Evolutionary conservation across 2,329 filamentous ascomycete genomes (phyloP), one percentile per base, ranked within the genome.

Genomic region (Pseudogymnoascus sp.): DNA sequence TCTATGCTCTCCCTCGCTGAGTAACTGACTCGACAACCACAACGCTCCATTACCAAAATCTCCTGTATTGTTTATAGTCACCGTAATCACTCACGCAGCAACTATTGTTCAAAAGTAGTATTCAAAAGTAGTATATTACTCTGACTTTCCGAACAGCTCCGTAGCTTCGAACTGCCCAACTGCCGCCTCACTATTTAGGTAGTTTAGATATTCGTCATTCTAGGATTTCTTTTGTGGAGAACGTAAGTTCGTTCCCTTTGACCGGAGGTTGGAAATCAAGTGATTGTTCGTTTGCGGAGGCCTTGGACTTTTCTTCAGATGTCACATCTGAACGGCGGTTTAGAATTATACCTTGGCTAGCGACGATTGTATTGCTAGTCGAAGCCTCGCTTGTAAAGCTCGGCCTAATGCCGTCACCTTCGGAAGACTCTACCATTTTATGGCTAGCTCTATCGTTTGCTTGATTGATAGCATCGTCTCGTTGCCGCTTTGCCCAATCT

Each of bases 401-500:
- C 35, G n/a, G 35, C n/a, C 35, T 15, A 38, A n/a, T 38, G 35
- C 35, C 47, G n/a, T 23, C 47, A 53, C 13, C 21, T 26, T 31
- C 9, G n/a, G 2, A 53, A 23, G 21, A n/a, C n/a, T 31, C 61
- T 68, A 17, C 64, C 62, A 60, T 77, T 76, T 35, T 72, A 73
- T 6, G 63, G 65, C 26, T 64, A 62, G 35, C 35, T 38, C 13
- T n/a, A 38, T 38, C 35, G 13, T 38, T 38, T n/a, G 36, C 36
- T 19, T 40, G 36, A 17, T 40, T 40, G 28, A 78, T 75, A 44
- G 77, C 72, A n/a, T 40, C 53, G 64, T 78, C 71, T 10, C 78
- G 74, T 60, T 77, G 67, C 26, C 69, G 64, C 64, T 73, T 70
- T 3, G 78, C 76, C 66, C 74, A 67, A 50, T 79, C 75, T 64